phyloP scores from a whole-genome alignment of 768 basidiomycete species.

The Lactifluus rugatus region DNA sequence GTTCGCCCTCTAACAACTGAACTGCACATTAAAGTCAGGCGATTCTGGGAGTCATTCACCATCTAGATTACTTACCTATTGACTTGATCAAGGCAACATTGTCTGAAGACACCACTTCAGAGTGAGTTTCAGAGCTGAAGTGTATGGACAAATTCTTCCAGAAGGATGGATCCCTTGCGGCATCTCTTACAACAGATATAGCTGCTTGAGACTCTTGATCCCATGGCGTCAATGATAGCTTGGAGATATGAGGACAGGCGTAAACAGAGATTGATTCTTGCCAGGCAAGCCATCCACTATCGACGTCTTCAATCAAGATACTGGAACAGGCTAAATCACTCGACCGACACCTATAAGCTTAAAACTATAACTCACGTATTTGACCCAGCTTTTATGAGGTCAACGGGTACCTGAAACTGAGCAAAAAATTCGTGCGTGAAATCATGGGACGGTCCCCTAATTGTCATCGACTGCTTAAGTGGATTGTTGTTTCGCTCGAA shows the following conservation, averaged over 20 bases:
- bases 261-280: slow-evolving; percentile 36
- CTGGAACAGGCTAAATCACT: slow-evolving; percentile 25
- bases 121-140: slow-evolving; percentile 71
- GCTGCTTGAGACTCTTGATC: slow-evolving; percentile 43
- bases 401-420: slow-evolving; percentile 43
- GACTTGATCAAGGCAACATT: slow-evolving; percentile 67
- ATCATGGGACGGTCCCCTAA: slow-evolving; percentile 38
- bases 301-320: slow-evolving; percentile 44
- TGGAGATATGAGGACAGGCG: slow-evolving; percentile 35
- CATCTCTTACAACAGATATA: slow-evolving; percentile 39
- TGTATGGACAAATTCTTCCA: slow-evolving; percentile 63
- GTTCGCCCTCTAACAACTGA: slow-evolving; percentile 69
- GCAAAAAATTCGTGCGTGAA: slow-evolving; percentile 48
- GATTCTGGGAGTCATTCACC: too few species aligned
- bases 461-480: slow-evolving; percentile 41
- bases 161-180: slow-evolving; percentile 40
- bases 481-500: slow-evolving; percentile 59
- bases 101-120: slow-evolving; percentile 53
- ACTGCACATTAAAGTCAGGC: slow-evolving; percentile 34
- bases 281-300: slow-evolving; percentile 67
- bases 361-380: slow-evolving; percentile 36
- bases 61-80: slow-evolving; percentile 42
- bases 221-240: slow-evolving; percentile 52
- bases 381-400: slow-evolving; percentile 26
- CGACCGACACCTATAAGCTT: not conserved